Evolutionary conservation across 192 early-diverging fungal genomes (phyloP).

Genomic region (Backusella mclennaniae): DNA sequence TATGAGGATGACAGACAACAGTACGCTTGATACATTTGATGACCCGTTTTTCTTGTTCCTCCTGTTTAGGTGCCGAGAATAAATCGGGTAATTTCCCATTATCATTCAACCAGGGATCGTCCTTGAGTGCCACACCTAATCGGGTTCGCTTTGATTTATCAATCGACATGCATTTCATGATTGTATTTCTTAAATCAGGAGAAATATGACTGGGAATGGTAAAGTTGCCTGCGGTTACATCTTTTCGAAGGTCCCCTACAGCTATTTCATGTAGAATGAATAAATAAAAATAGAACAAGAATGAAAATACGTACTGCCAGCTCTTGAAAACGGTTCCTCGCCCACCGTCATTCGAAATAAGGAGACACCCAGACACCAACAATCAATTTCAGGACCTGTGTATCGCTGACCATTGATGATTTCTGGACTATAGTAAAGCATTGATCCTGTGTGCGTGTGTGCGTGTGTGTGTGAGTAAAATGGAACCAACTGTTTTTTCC

Average conservation of each 20-base stretch:
- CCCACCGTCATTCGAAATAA: conserved; percentile 77
- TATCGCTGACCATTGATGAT: conserved; percentile 90
- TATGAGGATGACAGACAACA: conserved; percentile 29
- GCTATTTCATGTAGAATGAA: conserved; percentile 18
- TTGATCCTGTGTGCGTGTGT: conserved; percentile 48
- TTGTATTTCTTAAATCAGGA: conserved; percentile 34
- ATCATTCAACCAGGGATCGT: conserved; percentile 48
- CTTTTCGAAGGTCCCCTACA: conserved; percentile 49
- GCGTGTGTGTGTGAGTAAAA: background rate
- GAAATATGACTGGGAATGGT: conserved; percentile 40
- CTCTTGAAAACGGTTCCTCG: conserved; percentile 46
- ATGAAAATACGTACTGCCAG: conserved; percentile 22
- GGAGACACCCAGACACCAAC: conserved; percentile 92
- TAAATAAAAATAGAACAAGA: background rate
- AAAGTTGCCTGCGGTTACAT: conserved; percentile 42
- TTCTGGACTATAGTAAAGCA: conserved; percentile 88
- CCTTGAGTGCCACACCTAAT: conserved; percentile 39
- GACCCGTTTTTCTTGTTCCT: conserved; percentile 15
- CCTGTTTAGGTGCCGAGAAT: background rate
- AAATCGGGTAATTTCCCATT: conserved; percentile 25
- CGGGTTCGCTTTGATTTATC: conserved; percentile 41
- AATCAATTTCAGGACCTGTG: conserved; percentile 90
- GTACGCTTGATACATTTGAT: conserved; percentile 17
- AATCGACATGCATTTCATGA: conserved; percentile 42
- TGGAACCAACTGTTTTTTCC: conserved; percentile 6